Evolutionary conservation across 257 asterid species (phyloP), one percentile per base, ranked within the genome.

Genomic region (Penstemon eatonii): DNA sequence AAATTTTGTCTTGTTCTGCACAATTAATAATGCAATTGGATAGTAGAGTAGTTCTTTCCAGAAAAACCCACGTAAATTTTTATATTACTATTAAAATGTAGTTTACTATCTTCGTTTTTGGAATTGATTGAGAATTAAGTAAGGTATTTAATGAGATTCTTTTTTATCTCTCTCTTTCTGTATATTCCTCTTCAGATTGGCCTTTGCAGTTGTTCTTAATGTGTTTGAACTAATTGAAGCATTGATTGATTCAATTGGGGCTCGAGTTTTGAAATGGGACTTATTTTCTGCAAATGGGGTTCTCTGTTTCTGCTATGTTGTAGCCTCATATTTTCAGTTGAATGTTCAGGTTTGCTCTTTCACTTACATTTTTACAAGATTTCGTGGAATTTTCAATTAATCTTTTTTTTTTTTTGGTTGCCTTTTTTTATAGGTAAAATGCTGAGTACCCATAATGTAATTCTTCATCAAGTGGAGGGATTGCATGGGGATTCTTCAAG

Each of bases 391-490:
- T 5, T 49, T 45, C 25, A 1, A 4, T 55, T 55, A 4, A 19
- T 55, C 33, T 46, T 40, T 3, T 12, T 46, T 4, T 3, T 44
- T 54, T 42, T 33, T 38, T 33, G 10, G 2, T 9, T 54, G 8
- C 42, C 47, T 46, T 25, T 5, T 11, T 71, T 12, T 40, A 42
- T n/a, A 10, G 11, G 12, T 39, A 5, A 64, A 56, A 55, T 55
- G 13, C 51, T 44, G 8, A 47, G 49, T 53, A 53, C 25, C 12
- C 15, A 9, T 13, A 56, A 44, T 53, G 52, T 72, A 67, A 43
- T 63, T 15, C 13, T 7, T 3, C 44, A 51, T 75, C 9, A 71
- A 90, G 91, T 88, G 77, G 86, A 78, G 69, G 96, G 89, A 63
- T 58, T 87, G 58, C 80, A 45, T 55, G 91, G 81, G 46, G 70